A percentile compares a stretch with the other conserved stretches of the same genome.
Conservation (phyloP, 768 basidiomycete species). For the Auricularia cornea region DNA sequence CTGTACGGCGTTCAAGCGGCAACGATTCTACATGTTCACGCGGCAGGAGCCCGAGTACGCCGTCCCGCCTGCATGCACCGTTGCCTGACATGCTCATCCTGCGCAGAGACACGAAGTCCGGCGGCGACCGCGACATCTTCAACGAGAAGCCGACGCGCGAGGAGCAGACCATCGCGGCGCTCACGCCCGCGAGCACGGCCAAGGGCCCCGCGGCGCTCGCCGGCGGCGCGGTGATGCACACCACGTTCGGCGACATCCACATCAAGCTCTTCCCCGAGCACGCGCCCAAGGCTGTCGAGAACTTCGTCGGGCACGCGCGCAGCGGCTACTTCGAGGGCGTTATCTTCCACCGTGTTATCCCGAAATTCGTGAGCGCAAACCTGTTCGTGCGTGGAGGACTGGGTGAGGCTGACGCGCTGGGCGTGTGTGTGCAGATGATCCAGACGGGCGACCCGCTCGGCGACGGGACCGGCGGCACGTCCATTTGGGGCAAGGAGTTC, state of each 20-base stretch:
- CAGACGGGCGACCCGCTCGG: conserved; percentile 95
- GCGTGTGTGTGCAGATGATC: conserved; percentile 58
- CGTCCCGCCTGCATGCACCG: neutral
- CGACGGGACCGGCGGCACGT: conserved; percentile 86
- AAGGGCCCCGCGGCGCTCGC: conserved; percentile 62
- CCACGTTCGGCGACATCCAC: conserved; percentile 90
- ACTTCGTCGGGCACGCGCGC: conserved; percentile 88
- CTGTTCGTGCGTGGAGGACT: neutral
- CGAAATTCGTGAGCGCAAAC: conserved; percentile 60
- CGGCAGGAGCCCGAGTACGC: conserved; percentile 83
- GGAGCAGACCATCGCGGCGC: conserved; percentile 79
- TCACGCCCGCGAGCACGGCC: conserved; percentile 38
- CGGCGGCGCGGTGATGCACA: conserved; percentile 83
- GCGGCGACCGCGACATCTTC: conserved; percentile 88
- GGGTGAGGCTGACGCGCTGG: neutral
- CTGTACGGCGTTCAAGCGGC: conserved; percentile 87
- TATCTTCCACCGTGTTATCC: conserved; percentile 95
- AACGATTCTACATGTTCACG: conserved; percentile 92
- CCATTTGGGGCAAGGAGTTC: conserved; percentile 85
- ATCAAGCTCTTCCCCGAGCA: conserved; percentile 82
- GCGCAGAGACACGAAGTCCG: conserved; percentile 69
- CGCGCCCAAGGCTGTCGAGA: conserved; percentile 93
- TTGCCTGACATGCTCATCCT: neutral
- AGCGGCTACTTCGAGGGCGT: conserved; percentile 88
- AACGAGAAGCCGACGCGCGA: conserved; percentile 96